Conservation (phyloP, 768 basidiomycete species). For the Steccherinum ochraceum region DNA sequence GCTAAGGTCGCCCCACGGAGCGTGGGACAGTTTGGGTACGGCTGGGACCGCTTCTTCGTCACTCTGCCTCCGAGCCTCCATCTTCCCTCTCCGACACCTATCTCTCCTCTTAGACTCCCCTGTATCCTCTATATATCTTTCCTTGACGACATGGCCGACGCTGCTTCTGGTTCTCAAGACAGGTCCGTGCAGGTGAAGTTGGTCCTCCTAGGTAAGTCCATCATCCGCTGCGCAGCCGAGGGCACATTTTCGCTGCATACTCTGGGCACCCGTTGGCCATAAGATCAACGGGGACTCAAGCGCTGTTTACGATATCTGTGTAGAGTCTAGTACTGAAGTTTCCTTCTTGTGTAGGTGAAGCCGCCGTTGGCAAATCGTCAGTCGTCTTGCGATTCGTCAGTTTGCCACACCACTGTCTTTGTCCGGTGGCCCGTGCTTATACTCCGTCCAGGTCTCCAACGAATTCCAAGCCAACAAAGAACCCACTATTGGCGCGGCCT, state of each 20-base stretch:
- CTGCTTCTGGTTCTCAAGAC: slow-evolving; percentile 68
- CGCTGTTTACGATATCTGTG: not conserved
- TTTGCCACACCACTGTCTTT: slow-evolving; percentile 10
- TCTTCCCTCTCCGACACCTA: slow-evolving; percentile 8
- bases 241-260: too few relatives aligned
- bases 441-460: slow-evolving; percentile 66
- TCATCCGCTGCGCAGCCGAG: slow-evolving; percentile 3
- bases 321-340: not conserved
- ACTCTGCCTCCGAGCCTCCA: slow-evolving; percentile 5
- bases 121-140: slow-evolving; percentile 6
- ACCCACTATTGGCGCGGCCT: slow-evolving; percentile 96
- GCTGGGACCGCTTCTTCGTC: slow-evolving; percentile 6
- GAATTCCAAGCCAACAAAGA: slow-evolving; percentile 99
- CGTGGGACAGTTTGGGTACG: not conserved
- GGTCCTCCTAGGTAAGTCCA: slow-evolving; percentile 77
- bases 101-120: slow-evolving; percentile 15
- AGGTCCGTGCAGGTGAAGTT: slow-evolving; percentile 98
- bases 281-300: too few relatives aligned
- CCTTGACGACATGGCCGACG: slow-evolving; percentile 53
- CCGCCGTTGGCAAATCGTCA: slow-evolving; percentile 98
- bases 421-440: not conserved
- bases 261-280: too few relatives aligned
- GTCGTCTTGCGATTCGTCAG: slow-evolving; percentile 94
- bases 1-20: not conserved
- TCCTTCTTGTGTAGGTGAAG: slow-evolving; percentile 67